Evolutionary conservation across 202 grass and related monocot genomes (phyloP).

Genomic region (Saccharum hybrid): DNA sequence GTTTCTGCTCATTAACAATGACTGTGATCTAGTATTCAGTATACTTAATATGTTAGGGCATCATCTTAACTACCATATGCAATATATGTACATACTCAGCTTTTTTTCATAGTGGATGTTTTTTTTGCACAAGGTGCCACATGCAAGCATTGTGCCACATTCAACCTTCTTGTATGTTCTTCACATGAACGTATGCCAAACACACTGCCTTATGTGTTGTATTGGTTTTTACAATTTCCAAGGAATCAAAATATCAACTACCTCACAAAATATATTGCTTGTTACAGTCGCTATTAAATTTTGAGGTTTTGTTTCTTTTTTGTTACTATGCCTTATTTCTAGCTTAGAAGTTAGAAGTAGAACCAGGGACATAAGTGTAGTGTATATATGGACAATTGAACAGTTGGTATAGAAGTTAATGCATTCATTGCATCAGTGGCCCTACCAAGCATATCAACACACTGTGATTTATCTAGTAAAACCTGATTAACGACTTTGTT

Average conservation of each 20-base stretch:
- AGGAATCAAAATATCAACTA: slow-evolving; percentile 3
- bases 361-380: slow-evolving; percentile 2
- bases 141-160: background rate
- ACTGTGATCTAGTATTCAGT: background rate
- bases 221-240: background rate
- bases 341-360: background rate
- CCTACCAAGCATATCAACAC: background rate
- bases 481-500: background rate
- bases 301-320: background rate
- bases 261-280: background rate
- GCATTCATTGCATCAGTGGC: background rate
- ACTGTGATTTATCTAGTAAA: slow-evolving; percentile 16
- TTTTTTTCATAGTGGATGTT: background rate
- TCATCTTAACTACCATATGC: background rate
- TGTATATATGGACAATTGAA: background rate
- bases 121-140: background rate
- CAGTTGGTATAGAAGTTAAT: background rate
- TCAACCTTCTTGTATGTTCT: background rate
- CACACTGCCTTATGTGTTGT: background rate
- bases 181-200: background rate
- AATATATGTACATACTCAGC: background rate
- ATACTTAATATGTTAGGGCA: background rate
- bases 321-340: background rate
- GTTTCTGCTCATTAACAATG: background rate
- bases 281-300: background rate